Base-by-base conservation (phyloP, 1,284 basidiomycete species). In the Cryptococcus sp. region DNA sequence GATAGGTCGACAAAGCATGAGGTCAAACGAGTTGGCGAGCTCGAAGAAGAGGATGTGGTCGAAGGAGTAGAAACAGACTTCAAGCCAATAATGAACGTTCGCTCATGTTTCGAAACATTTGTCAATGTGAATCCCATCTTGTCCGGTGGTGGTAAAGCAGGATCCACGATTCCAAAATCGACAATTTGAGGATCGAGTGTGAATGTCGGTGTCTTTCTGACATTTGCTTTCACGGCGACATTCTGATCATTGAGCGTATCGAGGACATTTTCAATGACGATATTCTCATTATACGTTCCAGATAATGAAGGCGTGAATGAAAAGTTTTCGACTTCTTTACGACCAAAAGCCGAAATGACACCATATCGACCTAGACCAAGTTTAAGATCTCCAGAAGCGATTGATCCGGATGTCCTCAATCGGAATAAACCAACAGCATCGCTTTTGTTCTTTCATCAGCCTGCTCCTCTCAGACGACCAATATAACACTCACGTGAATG, bases 321-420 rank as follows among this genome's bases (percentile, higher is more conserved):
- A 55, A 76, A 75, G 48, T 65, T 69, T 48, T 74, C 73, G 44
- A 79, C 75, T 54, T 79, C 77, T 49, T 76, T 74, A 48, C 78
- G 77, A 36, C 77, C 78, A 55, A 77, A 78, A 9, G 78, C 77
- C 2, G 78, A 73, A 18, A 79, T 75, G 32, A 80, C 73, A 24
- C 78, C 78, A 55, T 78, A 78, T 22, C 78, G 70, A 36, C 77
- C 78, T 23, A 73, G 63, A 42, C 74, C 75, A 47, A 80, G 69
- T 57, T 77, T 77, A 56, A 80, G 75, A 62, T 79, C 78, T 18
- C 78, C 77, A 7, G 74, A 76, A 3, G 77, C 76, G 39, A 80
- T 80, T 40, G 74, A 77, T n/a, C 78, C 78, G 32, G 75, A 77
- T 37, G 78, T 78, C 28, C 77, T 75, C 46, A 80, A 74, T 46